Base-by-base conservation (phyloP, 2,329 filamentous ascomycete species). In the Trichoderma gracile region DNA sequence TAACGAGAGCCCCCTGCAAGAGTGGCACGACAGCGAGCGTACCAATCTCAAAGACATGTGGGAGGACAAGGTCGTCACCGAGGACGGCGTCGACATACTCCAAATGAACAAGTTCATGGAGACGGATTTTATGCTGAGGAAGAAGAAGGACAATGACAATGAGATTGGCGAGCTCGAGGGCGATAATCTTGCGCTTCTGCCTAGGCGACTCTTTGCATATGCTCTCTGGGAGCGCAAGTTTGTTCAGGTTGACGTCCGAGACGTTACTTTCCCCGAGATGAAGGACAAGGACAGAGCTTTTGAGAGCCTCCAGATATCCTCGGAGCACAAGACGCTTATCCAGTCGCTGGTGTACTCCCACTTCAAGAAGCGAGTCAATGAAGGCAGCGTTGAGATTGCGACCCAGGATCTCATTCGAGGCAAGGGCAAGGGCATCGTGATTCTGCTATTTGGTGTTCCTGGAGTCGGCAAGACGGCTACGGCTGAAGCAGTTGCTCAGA, bases 351-450 rank as follows among this genome's bases (percentile, higher is more conserved):
- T 65, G 9, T 52, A 54, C n/a, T 60, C 58, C 23, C 63, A 65
- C 38, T 65, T 65, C 42, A 55, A 54, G 17, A 65, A 65, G 63
- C 47, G 52, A 19, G 49, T 38, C 12, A 61, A 46, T 12, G 58
- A 61, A 49, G 38, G 55, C 47, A 50, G 54, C 40, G 54, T 53
- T 12, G 62, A 64, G 45, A 59, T 64, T 59, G 46, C 46, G 25
- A 58, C 54, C 7, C 64, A 79, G 67, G 79, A 82, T 67, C 66
- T 82, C 12, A 79, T 82, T 52, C 75, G 76, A 57, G 79, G 79
- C 2, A 76, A 76, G 38, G 74, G 75, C 0, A 70, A 67, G n/a
- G 67, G 69, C 0, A 68, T 75, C 0, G 72, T 77, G 1, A 70
- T 77, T 1, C 67, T 77, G 0, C 65, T 77, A 0, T 73, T 76